Percentiles rank a stretch among this genome's conserved stretches.
Evolutionary conservation across 495 filamentous ascomycete species (phyloP).

Genomic region (Bombardia bombarda): DNA sequence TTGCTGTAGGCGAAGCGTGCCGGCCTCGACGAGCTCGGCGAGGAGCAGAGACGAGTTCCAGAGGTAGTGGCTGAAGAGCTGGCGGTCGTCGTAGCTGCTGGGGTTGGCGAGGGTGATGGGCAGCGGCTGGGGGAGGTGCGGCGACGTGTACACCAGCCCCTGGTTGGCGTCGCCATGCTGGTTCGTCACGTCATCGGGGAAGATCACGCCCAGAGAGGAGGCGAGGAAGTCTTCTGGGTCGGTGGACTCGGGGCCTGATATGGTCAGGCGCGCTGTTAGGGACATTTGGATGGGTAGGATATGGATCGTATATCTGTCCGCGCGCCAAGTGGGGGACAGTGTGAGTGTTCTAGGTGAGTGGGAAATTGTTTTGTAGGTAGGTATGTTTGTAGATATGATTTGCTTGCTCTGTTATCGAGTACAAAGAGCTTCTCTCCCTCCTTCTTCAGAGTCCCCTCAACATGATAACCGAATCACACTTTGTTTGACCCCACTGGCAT

Average conservation of each 20-base stretch:
- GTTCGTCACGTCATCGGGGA: conserved; percentile 65
- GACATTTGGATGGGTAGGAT: no score
- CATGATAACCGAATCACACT: no score
- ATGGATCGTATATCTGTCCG: no score
- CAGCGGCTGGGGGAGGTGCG: conserved; percentile 36
- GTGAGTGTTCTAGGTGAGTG: no score
- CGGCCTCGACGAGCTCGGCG: conserved; percentile 57
- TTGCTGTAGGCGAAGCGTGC: conserved; percentile 14
- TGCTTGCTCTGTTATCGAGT: no score
- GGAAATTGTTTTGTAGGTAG: no score
- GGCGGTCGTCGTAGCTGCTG: conserved; percentile 45
- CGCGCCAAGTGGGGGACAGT: no score
- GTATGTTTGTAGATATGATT: no score
- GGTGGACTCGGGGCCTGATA: not conserved
- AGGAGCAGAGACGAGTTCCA: conserved; percentile 78
- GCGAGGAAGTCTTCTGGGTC: conserved; percentile 60
- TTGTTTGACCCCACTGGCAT: no score
- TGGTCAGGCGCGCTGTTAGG: not conserved
- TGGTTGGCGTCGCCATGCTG: conserved; percentile 68
- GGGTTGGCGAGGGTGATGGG: conserved; percentile 49
- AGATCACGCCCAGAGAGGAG: conserved; percentile 58
- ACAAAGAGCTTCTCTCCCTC: no score
- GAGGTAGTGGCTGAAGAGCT: conserved; percentile 72
- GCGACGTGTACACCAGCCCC: conserved; percentile 58
- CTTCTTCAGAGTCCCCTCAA: no score